These are phyloP conservation scores for Camelina laxa DNA, from an alignment of 345 rosid genomes.

Conservation along the genomic window DNA sequence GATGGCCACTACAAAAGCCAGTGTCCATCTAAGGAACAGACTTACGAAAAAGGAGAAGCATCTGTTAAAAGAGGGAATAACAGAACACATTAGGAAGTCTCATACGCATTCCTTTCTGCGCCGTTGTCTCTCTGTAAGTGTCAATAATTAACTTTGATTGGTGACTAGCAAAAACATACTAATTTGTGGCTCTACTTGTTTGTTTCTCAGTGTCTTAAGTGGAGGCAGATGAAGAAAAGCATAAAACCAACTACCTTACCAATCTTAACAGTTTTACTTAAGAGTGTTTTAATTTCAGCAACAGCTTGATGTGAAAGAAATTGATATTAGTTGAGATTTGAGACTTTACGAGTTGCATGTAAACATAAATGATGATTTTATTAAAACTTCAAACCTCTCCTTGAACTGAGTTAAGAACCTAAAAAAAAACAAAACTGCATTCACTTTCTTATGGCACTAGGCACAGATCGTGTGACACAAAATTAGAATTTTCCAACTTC, in stretches of 20 bases:
- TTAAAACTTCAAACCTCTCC: not conserved
- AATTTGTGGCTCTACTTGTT: too few relatives aligned
- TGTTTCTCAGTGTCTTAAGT: too few relatives aligned
- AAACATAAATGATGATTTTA: not conserved
- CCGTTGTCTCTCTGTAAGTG: not conserved
- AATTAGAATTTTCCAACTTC: not conserved
- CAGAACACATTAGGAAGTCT: not conserved
- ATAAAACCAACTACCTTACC: too few relatives aligned
- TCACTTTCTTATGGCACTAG: not conserved
- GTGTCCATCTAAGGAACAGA: slow-evolving; percentile 1
- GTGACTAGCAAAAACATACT: too few relatives aligned
- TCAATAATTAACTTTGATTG: too few relatives aligned
- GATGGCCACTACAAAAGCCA: slow-evolving; percentile 16
- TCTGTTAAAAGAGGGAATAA: not conserved
- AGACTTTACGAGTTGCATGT: not conserved
- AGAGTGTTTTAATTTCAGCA: too few relatives aligned
- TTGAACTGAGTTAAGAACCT: too few relatives aligned
- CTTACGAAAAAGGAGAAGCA: not conserved
- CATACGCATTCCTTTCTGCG: too few relatives aligned
- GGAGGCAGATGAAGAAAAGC: too few relatives aligned
- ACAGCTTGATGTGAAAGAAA: not conserved
- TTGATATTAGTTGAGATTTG: not conserved
- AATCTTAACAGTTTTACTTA: too few relatives aligned
- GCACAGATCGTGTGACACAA: not conserved
- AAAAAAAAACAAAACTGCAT: too few relatives aligned